Evolutionary conservation across 768 basidiomycete genomes (phyloP).

Genomic region (Epithele typhae): DNA sequence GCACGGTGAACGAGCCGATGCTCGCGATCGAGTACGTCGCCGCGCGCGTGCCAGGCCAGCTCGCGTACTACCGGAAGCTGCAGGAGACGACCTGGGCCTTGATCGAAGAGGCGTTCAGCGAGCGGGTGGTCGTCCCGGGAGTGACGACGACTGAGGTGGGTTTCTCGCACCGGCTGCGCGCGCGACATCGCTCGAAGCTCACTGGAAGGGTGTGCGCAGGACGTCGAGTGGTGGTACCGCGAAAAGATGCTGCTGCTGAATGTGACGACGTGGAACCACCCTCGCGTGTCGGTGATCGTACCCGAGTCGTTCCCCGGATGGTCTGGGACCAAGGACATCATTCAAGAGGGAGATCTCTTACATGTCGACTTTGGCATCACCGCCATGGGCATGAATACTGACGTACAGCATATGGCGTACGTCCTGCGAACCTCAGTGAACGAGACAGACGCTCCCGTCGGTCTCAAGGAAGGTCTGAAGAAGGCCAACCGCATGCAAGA

Average conservation of each 20-base stretch:
- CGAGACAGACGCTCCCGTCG: slow-evolving; percentile 39
- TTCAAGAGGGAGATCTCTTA: slow-evolving; percentile 45
- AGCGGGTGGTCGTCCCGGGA: slow-evolving; percentile 36
- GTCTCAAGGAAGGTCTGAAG: slow-evolving; percentile 39
- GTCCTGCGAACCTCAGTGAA: slow-evolving; percentile 38
- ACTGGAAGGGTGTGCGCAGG: slow-evolving; percentile 26
- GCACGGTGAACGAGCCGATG: slow-evolving; percentile 39
- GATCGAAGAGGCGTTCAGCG: slow-evolving; percentile 49
- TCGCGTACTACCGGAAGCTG: slow-evolving; percentile 40
- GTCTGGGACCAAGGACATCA: slow-evolving; percentile 36
- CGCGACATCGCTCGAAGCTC: not conserved
- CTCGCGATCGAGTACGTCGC: slow-evolving; percentile 46
- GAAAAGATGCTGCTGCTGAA: slow-evolving; percentile 45
- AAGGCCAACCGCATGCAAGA: slow-evolving; percentile 51
- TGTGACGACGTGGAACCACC: slow-evolving; percentile 50
- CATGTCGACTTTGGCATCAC: slow-evolving; percentile 55
- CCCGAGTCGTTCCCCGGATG: slow-evolving; percentile 40
- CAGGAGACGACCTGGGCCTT: slow-evolving; percentile 51
- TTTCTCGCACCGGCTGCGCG: not conserved
- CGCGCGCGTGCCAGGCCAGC: slow-evolving; percentile 36
- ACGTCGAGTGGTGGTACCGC: slow-evolving; percentile 52
- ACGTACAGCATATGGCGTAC: slow-evolving; percentile 54
- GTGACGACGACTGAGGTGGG: slow-evolving; percentile 41
- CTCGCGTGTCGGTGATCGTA: slow-evolving; percentile 42
- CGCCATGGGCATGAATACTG: slow-evolving; percentile 51